Evolutionary conservation across 2,329 filamentous ascomycete species (phyloP).

Genomic region (Chalaropsis thielavioides): DNA sequence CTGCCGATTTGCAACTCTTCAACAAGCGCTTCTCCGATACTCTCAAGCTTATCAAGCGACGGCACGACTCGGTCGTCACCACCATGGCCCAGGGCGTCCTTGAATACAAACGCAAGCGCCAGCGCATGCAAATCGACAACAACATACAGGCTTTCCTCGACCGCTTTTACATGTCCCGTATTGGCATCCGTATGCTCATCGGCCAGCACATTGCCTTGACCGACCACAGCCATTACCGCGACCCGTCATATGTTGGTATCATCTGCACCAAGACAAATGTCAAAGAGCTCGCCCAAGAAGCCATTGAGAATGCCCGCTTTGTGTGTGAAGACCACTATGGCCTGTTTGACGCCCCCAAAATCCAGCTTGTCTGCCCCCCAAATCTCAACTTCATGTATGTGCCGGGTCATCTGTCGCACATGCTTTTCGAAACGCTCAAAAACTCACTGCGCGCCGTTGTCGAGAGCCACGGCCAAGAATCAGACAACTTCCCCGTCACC

Average conservation of each 20-base stretch:
- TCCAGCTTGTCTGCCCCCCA: constrained; percentile 89
- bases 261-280: constrained; percentile 99
- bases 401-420: constrained; percentile 94
- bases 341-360: constrained; percentile 87
- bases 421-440: constrained; percentile 98
- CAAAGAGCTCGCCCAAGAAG: constrained; percentile 83
- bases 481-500: constrained; percentile 88
- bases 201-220: constrained; percentile 96
- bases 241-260: constrained; percentile 92
- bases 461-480: constrained; percentile 86
- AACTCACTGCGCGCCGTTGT: constrained; percentile 96
- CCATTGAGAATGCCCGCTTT: constrained; percentile 97
- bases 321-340: constrained; percentile 98
- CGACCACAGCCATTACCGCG: constrained; percentile 76
- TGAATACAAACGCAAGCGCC: constrained; percentile 91
- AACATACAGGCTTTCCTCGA: constrained; percentile 96
- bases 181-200: constrained; percentile 97
- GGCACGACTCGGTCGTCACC: constrained; percentile 93
- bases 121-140: constrained; percentile 96
- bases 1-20: constrained; percentile 84
- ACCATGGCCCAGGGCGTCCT: constrained; percentile 96
- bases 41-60: constrained; percentile 82
- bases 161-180: constrained; percentile 98
- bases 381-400: constrained; percentile 99
- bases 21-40: constrained; percentile 82